Percentiles rank a stretch among this genome's conserved stretches.
Evolutionary conservation across 2,329 filamentous ascomycete species (phyloP).

Genomic region (Cucurbitaria berberidis): DNA sequence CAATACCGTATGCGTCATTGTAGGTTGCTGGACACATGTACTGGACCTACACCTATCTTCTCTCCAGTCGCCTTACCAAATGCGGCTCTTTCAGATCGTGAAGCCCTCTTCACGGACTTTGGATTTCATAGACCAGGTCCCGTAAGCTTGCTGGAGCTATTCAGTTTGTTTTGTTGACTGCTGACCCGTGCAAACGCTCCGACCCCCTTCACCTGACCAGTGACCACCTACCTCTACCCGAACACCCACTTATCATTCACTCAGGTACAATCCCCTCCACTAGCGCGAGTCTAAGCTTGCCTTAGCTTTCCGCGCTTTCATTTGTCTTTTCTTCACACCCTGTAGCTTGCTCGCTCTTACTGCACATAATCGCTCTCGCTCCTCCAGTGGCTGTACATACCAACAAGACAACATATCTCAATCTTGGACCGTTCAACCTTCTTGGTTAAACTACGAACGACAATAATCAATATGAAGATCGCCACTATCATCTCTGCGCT

Average conservation of each 20-base stretch:
- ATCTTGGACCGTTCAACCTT: neutral
- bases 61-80: neutral
- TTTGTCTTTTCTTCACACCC: neutral
- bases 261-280: neutral
- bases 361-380: neutral
- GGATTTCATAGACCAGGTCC: too few species aligned
- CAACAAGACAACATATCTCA: neutral
- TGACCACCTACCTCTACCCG: neutral
- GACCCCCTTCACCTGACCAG: neutral
- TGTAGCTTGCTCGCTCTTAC: neutral
- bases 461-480: slow-evolving; percentile 10
- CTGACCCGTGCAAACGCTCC: neutral
- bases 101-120: too few species aligned
- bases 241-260: neutral
- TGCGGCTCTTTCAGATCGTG: too few species aligned
- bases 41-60: slow-evolving; percentile 14
- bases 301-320: neutral
- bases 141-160: too few species aligned
- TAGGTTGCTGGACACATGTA: slow-evolving; percentile 14
- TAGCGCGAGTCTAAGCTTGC: neutral
- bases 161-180: neutral
- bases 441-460: neutral
- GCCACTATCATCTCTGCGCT: slow-evolving; percentile 1
- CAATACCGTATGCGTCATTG: too few species aligned
- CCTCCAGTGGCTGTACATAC: neutral